Conservation (phyloP, 2,329 filamentous ascomycete genomes). For the Verticillium albo-atrum region DNA sequence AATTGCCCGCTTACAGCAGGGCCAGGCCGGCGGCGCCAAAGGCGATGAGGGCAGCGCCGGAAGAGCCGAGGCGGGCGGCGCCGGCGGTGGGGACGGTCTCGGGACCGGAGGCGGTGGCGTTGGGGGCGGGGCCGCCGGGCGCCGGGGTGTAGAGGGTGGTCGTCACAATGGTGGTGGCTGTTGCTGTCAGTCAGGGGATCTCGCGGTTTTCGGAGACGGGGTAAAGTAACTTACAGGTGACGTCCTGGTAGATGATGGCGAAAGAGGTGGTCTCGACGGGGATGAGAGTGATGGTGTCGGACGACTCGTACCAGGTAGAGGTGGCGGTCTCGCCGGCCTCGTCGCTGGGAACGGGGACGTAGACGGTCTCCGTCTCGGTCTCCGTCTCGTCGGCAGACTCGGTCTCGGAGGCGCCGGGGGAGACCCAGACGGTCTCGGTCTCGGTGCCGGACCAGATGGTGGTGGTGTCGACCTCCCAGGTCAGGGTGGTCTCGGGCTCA, state of each 20-base stretch:
- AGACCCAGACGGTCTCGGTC: constrained; percentile 2
- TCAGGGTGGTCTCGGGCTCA: constrained; percentile 8
- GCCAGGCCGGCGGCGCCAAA: constrained; percentile 31
- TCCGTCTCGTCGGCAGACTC: constrained; percentile 4
- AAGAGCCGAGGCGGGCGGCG: constrained; percentile 3
- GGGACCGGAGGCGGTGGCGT: constrained; percentile 19
- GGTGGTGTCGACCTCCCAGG: constrained; percentile 1
- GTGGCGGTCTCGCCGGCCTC: background rate
- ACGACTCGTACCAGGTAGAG: background rate
- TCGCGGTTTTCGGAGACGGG: no score
- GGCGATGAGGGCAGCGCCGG: constrained; percentile 15
- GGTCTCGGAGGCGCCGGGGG: background rate
- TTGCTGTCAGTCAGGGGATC: background rate
- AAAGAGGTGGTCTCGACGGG: constrained; percentile 5
- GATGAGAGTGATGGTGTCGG: constrained; percentile 4
- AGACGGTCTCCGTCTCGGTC: background rate
- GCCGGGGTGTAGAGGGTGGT: constrained; percentile 10
- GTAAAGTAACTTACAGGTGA: background rate
- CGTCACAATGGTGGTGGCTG: constrained; percentile 7
- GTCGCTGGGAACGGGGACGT: background rate
- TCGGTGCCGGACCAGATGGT: background rate
- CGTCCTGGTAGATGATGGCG: background rate
- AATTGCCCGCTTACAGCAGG: constrained; percentile 19
- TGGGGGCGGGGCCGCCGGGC: constrained; percentile 20
- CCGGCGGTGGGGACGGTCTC: constrained; percentile 25